phyloP scores from a whole-genome alignment of 768 basidiomycete genomes.

The Coprinopsis marcescibilis region DNA sequence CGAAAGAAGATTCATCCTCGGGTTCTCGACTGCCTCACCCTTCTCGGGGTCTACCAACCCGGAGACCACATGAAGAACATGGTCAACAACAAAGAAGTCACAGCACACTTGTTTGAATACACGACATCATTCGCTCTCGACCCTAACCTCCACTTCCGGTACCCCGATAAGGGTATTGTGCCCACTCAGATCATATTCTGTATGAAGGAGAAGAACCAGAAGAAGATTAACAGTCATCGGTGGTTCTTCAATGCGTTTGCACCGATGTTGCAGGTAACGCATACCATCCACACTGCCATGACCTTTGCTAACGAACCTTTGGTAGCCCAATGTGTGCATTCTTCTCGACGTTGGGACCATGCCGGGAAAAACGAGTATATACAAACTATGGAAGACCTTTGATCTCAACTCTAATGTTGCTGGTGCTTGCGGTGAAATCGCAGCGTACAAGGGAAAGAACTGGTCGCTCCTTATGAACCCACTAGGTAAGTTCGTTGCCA shows the following conservation, averaged over 20 bases:
- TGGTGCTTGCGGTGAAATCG: slow-evolving; percentile 97
- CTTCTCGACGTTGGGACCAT: slow-evolving; percentile 92
- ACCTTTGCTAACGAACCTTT: background rate
- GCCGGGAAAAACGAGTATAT: slow-evolving; percentile 83
- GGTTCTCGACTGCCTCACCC: slow-evolving; percentile 82
- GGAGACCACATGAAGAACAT: slow-evolving; percentile 43
- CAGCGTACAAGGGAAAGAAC: slow-evolving; percentile 84
- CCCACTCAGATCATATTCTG: slow-evolving; percentile 93
- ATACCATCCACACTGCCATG: background rate
- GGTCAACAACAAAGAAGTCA: slow-evolving; percentile 55
- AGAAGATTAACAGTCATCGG: slow-evolving; percentile 94
- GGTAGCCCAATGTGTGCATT: slow-evolving; percentile 86
- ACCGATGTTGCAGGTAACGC: slow-evolving; percentile 61
- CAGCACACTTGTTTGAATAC: slow-evolving; percentile 74
- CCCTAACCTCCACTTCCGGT: slow-evolving; percentile 74
- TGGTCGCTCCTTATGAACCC: slow-evolving; percentile 83
- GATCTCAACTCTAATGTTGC: slow-evolving; percentile 89
- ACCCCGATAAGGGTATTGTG: slow-evolving; percentile 88
- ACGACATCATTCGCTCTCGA: slow-evolving; percentile 78
- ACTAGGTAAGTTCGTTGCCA: slow-evolving; percentile 43
- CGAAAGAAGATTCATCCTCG: slow-evolving; percentile 78
- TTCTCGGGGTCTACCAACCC: slow-evolving; percentile 87
- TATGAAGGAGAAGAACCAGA: slow-evolving; percentile 90
- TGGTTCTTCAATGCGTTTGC: slow-evolving; percentile 98
- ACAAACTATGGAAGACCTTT: slow-evolving; percentile 94